Evolutionary conservation across 1,284 basidiomycete genomes (phyloP).

Genomic region (Puccinia coronata): DNA sequence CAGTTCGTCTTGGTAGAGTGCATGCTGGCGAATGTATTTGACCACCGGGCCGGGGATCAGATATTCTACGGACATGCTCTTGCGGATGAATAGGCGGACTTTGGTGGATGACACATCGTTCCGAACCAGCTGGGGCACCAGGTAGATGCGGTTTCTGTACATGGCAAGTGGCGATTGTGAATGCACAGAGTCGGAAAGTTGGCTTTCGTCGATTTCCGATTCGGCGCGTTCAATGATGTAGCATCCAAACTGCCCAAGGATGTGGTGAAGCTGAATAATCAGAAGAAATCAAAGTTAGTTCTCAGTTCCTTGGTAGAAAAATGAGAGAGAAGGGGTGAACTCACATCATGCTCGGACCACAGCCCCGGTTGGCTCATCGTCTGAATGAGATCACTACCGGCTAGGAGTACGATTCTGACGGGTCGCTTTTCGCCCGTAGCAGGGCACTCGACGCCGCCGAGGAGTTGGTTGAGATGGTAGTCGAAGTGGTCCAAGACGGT

Average conservation of each 20-base stretch:
- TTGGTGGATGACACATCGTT: constrained; percentile 48
- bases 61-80: constrained; percentile 37
- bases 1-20: constrained; percentile 44
- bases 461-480: constrained; percentile 54
- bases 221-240: constrained; percentile 94
- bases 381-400: constrained; percentile 93
- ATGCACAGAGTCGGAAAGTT: constrained; percentile 21
- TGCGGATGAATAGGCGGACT: constrained; percentile 35
- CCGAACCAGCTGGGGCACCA: constrained; percentile 37
- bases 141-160: constrained; percentile 29
- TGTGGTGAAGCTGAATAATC: constrained; percentile 78
- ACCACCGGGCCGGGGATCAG: constrained; percentile 23
- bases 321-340: too few species aligned
- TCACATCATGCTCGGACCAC: constrained; percentile 88
- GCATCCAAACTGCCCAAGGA: constrained; percentile 88
- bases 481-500: constrained; percentile 58
- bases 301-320: neutral
- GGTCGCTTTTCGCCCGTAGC: constrained; percentile 7
- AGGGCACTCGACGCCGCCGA: constrained; percentile 53
- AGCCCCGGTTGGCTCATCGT: constrained; percentile 99
- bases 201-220: constrained; percentile 68
- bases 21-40: constrained; percentile 42
- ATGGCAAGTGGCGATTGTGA: constrained; percentile 41
- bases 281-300: neutral
- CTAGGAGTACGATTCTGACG: constrained; percentile 82